Evolutionary conservation across 2,329 filamentous ascomycete genomes (phyloP), one percentile per base, ranked within the genome.

Genomic region (Myriosclerotinia scirpicola): DNA sequence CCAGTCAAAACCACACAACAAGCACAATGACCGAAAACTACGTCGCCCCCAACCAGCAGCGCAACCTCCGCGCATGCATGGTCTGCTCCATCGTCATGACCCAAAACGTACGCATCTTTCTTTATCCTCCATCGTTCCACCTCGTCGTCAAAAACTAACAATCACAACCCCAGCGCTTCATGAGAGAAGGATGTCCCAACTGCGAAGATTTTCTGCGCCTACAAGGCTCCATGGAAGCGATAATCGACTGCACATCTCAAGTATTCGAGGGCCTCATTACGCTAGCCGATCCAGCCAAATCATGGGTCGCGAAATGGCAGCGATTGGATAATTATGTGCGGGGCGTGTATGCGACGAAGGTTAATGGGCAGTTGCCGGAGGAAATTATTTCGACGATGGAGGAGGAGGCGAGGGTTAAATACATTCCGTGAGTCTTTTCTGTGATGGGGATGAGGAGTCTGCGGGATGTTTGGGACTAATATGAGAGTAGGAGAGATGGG

Each of bases 251-350:
- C 85, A 99, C 95, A 26, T 97, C 92, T 17, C 91, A 94, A 76
- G 93, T 98, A 71, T 99, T 95, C 77, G 95, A 99, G 78, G 95
- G 95, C 58, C 81, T 97, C 71, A 92, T 98, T 77, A 87, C 91
- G 52, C 84, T 98, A 48, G 87, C 89, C 58, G 89, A 97, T 77
- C 93, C 93, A n/a, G 81, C 81, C 54, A 86, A 84, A 72, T 96
- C 91, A 75, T 99, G 95, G 95, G 92, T 98, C 59, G 93, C 94
- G n/a, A 91, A 92, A 77, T 98, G 93, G 90, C 93, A 98, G 83
- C 87, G 95, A 11, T 81, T 99, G 68, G 92, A 97, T 77, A 87
- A 87, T 65, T 98, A 96, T 78, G 90, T 95, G 63, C 86, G 87
- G 20, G 95, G 95, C 64, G 88, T 96, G 67, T 99, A 99, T 80